Conservation (phyloP, 225 moss, liverwort and hornwort genomes). For the Physcomitrium patens region DNA sequence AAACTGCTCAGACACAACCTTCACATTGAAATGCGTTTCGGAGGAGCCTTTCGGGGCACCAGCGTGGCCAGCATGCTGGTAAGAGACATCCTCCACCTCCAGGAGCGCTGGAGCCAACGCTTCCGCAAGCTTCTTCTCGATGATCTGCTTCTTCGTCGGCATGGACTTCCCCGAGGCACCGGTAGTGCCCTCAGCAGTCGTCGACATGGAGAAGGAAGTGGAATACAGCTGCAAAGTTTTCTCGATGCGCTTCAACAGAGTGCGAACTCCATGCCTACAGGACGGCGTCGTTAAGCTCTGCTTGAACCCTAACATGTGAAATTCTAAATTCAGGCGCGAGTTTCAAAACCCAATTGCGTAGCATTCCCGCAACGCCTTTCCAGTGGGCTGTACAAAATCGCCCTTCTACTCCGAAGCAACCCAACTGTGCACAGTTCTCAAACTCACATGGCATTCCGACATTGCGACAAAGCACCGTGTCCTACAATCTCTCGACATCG, state of each 20-base stretch:
- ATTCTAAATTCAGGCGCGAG: slow-evolving; percentile 47
- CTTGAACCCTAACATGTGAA: slow-evolving; percentile 58
- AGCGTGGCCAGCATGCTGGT: slow-evolving; percentile 93
- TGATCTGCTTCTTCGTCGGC: slow-evolving; percentile 50
- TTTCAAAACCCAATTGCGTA: slow-evolving; percentile 53
- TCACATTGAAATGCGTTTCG: slow-evolving; percentile 93
- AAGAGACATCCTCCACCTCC: slow-evolving; percentile 84
- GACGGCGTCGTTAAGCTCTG: slow-evolving; percentile 67
- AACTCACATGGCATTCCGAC: too few relatives aligned
- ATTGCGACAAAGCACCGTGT: too few relatives aligned
- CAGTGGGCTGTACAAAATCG: slow-evolving; percentile 55
- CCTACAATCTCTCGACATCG: too few relatives aligned
- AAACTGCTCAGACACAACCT: slow-evolving; percentile 86
- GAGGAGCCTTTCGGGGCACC: slow-evolving; percentile 88
- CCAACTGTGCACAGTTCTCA: background rate
- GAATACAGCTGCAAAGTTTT: slow-evolving; percentile 54
- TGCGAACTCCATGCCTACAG: slow-evolving; percentile 65
- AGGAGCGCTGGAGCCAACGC: slow-evolving; percentile 66
- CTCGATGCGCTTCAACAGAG: slow-evolving; percentile 72
- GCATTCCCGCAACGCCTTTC: slow-evolving; percentile 64
- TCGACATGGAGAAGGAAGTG: slow-evolving; percentile 48
- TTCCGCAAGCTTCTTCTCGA: slow-evolving; percentile 82
- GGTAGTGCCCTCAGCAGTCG: slow-evolving; percentile 15
- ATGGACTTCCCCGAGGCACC: slow-evolving; percentile 6
- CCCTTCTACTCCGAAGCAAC: slow-evolving; percentile 47